Evolutionary conservation across 768 basidiomycete species (phyloP).

Genomic region (Boletus eberwhitei): DNA sequence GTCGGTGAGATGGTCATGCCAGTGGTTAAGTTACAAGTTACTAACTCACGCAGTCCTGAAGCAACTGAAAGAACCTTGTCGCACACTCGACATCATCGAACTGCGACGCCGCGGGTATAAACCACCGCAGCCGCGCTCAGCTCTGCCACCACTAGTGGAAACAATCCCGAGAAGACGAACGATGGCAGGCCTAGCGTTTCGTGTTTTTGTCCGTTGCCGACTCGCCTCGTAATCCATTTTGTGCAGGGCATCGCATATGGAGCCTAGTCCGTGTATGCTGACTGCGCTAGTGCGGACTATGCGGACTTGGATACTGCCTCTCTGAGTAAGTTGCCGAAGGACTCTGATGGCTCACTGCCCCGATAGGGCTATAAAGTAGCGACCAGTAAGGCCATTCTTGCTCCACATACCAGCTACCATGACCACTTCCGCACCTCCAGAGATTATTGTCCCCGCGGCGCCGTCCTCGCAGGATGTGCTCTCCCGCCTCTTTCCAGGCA

Average conservation of each 20-base stretch:
- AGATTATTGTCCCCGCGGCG: constrained; percentile 14
- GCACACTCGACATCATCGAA: no score
- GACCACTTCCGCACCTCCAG: constrained; percentile 29
- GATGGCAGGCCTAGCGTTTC: no score
- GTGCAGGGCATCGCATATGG: neutral
- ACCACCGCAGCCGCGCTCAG: neutral
- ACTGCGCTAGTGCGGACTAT: neutral
- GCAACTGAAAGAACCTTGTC: no score
- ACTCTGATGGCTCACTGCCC: neutral
- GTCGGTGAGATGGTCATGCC: no score
- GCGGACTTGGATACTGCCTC: neutral
- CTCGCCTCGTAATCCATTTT: neutral
- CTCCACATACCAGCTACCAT: neutral
- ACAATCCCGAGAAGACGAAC: no score
- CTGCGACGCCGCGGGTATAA: no score
- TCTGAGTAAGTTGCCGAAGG: neutral
- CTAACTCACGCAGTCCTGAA: no score
- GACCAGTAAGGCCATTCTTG: neutral
- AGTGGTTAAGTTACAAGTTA: no score
- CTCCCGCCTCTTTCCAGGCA: constrained; percentile 30
- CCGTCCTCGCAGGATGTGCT: constrained; percentile 24
- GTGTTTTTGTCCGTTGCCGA: neutral
- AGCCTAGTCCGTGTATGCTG: neutral
- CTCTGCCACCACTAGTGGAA: neutral
- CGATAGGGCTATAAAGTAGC: constrained; percentile 8